Evolutionary conservation across 768 basidiomycete genomes (phyloP).

Genomic region (Amanita subjunquillea): DNA sequence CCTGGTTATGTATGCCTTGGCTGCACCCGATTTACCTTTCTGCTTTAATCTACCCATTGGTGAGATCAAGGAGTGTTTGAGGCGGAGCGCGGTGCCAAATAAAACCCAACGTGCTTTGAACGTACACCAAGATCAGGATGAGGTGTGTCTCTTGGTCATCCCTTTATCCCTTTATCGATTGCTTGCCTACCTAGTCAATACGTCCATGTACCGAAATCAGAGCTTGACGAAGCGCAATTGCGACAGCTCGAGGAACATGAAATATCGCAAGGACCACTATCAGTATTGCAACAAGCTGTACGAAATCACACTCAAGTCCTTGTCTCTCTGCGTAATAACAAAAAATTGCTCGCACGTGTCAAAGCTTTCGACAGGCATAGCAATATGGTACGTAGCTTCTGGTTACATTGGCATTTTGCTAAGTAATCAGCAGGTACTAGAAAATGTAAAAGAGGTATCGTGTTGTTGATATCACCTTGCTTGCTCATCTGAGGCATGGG

Average conservation of each 20-base stretch:
- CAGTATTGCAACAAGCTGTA: conserved; percentile 94
- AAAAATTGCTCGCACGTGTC: conserved; percentile 89
- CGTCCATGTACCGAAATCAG: conserved; percentile 92
- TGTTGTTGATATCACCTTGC: neutral
- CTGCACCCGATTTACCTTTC: conserved; percentile 87
- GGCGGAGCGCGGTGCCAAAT: conserved; percentile 14
- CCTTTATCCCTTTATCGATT: neutral
- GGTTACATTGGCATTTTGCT: conserved; percentile 4
- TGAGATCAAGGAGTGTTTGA: neutral
- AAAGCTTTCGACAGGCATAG: conserved; percentile 99
- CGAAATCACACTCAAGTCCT: conserved; percentile 97
- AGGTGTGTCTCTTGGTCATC: conserved; percentile 18
- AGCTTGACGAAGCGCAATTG: conserved; percentile 94
- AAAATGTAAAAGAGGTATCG: conserved; percentile 89
- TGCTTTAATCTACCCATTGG: conserved; percentile 67
- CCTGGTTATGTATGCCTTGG: conserved; percentile 86
- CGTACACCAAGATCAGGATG: conserved; percentile 16
- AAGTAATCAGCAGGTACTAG: conserved; percentile 57
- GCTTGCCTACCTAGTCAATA: conserved; percentile 61
- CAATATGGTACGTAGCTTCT: conserved; percentile 71
- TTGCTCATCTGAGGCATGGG: conserved; percentile 1
- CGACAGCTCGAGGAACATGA: conserved; percentile 96
- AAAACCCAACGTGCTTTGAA: conserved; percentile 9
- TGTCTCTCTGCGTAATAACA: conserved; percentile 96
- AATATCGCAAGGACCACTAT: conserved; percentile 95